Conservation (phyloP, 2,329 filamentous ascomycete genomes). For the Fusarium buxicola region DNA sequence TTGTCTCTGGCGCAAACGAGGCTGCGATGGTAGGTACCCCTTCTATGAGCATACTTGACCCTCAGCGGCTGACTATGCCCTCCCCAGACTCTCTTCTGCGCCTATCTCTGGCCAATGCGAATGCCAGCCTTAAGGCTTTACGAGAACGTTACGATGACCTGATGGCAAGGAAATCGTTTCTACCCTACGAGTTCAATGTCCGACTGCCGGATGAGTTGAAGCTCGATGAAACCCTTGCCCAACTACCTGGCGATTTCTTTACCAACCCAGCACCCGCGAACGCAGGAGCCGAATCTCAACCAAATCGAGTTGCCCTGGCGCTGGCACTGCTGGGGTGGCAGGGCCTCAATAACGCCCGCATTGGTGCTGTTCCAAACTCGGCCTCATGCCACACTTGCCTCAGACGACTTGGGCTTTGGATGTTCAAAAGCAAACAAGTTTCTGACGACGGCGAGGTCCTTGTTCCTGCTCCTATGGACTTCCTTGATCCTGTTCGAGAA, state of each 20-base stretch:
- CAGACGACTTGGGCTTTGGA: conserved; percentile 90
- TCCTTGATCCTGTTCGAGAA: conserved; percentile 76
- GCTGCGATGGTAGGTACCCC: conserved; percentile 78
- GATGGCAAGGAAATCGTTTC: conserved; percentile 62
- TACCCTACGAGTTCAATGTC: conserved; percentile 72
- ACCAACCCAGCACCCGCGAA: conserved; percentile 53
- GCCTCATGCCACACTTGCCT: conserved; percentile 88
- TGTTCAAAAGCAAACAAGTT: conserved; percentile 83
- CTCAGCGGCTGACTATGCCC: conserved; percentile 32
- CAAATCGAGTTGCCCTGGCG: conserved; percentile 72
- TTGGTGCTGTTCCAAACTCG: conserved; percentile 75
- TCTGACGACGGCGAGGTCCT: conserved; percentile 64
- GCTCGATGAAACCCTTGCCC: conserved; percentile 60
- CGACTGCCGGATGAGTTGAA: conserved; percentile 65
- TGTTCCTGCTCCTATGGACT: conserved; percentile 71
- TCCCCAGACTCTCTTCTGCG: conserved; percentile 68
- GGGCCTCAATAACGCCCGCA: conserved; percentile 65
- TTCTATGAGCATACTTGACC: conserved; percentile 11
- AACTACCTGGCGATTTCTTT: conserved; percentile 68
- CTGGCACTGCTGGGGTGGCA: conserved; percentile 83
- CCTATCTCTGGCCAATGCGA: conserved; percentile 71
- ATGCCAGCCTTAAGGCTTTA: conserved; percentile 67
- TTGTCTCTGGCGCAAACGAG: conserved; percentile 87
- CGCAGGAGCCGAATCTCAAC: conserved; percentile 42
- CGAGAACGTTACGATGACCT: conserved; percentile 74